Evolutionary conservation across 139 green algal genomes (phyloP).

Genomic region (Parachlorella kessleri): DNA sequence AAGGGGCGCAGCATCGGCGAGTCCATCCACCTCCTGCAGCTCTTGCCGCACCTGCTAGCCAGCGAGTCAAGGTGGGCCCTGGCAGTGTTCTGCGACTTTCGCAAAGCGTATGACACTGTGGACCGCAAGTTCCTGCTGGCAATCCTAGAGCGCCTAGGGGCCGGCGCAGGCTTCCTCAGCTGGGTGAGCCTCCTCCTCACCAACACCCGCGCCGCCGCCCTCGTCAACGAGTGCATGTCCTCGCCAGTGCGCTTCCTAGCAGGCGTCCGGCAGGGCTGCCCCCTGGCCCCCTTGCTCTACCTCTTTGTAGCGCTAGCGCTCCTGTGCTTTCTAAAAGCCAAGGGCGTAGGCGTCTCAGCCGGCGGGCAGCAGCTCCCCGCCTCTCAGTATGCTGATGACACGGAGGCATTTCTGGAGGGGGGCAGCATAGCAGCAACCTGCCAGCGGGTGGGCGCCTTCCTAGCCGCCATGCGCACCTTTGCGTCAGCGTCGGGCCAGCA

Average conservation of each 20-base stretch:
- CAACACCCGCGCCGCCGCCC: background rate
- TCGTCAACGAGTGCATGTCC: conserved; percentile 18
- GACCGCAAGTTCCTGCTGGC: conserved; percentile 22
- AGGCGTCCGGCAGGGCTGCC: conserved; percentile 35
- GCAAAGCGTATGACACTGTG: conserved; percentile 40
- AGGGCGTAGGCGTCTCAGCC: background rate
- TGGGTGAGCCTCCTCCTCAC: conserved; percentile 26
- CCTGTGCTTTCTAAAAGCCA: background rate
- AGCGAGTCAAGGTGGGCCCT: background rate
- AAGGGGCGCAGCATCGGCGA: conserved; percentile 31
- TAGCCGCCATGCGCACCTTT: conserved; percentile 8
- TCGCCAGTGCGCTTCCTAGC: background rate
- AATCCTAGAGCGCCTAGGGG: conserved; percentile 10
- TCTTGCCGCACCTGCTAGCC: conserved; percentile 13
- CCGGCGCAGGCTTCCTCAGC: conserved; percentile 9
- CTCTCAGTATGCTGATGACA: conserved; percentile 7
- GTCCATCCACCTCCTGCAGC: conserved; percentile 25
- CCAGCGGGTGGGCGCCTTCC: background rate
- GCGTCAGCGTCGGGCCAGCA: background rate
- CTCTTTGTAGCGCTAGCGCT: conserved; percentile 26
- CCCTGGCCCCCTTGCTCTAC: conserved; percentile 32
- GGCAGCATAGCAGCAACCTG: background rate
- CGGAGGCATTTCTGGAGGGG: conserved; percentile 6
- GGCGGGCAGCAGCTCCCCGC: background rate
- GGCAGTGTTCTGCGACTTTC: conserved; percentile 18